Conservation (phyloP, 768 basidiomycete genomes). For the Lactarius evosmus region DNA sequence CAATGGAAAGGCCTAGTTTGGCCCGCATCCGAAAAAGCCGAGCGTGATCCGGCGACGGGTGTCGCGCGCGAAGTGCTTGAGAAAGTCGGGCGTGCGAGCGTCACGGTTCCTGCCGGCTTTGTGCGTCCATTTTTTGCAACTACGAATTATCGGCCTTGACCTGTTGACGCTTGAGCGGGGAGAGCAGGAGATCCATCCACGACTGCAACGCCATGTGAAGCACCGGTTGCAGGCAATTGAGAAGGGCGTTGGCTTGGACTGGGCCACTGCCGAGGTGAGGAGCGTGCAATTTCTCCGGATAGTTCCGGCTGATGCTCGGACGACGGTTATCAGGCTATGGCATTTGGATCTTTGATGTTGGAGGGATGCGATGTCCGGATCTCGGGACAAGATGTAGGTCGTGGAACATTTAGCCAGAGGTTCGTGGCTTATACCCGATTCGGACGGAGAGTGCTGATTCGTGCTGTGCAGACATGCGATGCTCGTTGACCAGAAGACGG, state of each 20-base stretch:
- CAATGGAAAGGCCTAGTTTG: conserved; percentile 64
- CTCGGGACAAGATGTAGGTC: conserved; percentile 89
- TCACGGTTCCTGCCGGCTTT: conserved; percentile 55
- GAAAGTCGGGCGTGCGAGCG: conserved; percentile 65
- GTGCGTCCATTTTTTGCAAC: conserved; percentile 43
- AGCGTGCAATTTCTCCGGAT: neutral
- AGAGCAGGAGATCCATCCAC: conserved; percentile 72
- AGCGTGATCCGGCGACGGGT: conserved; percentile 63
- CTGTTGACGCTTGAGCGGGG: neutral
- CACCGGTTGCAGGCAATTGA: conserved; percentile 68
- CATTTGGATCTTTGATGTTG: conserved; percentile 81
- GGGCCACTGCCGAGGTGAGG: conserved; percentile 82
- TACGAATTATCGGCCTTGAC: neutral
- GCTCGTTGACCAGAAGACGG: conserved; percentile 85
- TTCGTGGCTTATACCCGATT: conserved; percentile 28
- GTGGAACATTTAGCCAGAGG: conserved; percentile 87
- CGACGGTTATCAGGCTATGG: conserved; percentile 58
- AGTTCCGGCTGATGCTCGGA: neutral
- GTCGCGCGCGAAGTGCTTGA: conserved; percentile 50
- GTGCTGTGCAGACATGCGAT: conserved; percentile 65
- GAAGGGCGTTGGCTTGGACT: conserved; percentile 72
- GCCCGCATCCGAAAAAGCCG: conserved; percentile 57
- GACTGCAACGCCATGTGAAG: conserved; percentile 77
- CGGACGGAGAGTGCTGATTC: neutral
- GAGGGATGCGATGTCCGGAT: conserved; percentile 84